A percentile compares a stretch with the other conserved stretches of the same genome.
These are phyloP conservation scores for Alternaria arbusti DNA, from an alignment of 2,329 filamentous ascomycete species.

Conservation along the genomic window DNA sequence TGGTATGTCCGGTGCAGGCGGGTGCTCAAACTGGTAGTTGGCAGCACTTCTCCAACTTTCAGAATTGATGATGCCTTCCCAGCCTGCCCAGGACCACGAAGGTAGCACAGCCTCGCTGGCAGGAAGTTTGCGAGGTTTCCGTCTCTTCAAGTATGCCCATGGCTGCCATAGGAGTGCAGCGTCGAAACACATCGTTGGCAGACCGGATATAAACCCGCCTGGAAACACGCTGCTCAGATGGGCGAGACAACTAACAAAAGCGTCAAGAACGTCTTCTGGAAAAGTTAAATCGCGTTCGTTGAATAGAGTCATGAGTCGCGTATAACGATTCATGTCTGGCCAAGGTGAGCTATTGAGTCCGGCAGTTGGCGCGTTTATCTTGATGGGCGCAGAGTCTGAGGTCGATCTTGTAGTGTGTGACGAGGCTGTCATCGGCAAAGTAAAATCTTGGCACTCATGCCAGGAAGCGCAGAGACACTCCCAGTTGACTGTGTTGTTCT, in stretches of 20 bases:
- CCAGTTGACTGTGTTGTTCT: constrained; percentile 20
- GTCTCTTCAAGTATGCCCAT: constrained; percentile 7
- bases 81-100: constrained; percentile 22
- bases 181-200: constrained; percentile 29
- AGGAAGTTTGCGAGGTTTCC: neutral
- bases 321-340: neutral
- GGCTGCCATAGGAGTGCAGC: constrained; percentile 27
- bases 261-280: constrained; percentile 25
- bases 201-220: constrained; percentile 23
- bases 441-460: constrained; percentile 10
- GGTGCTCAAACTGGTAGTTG: constrained; percentile 12
- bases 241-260: constrained; percentile 21
- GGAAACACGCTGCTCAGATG: constrained; percentile 14
- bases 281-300: constrained; percentile 18
- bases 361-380: neutral
- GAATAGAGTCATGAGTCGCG: neutral
- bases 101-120: constrained; percentile 1
- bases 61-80: constrained; percentile 15
- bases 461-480: constrained; percentile 17
- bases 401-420: neutral
- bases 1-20: neutral
- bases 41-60: constrained; percentile 23
- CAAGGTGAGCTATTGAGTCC: neutral
- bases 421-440: neutral
- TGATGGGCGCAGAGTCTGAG: neutral